Evolutionary conservation across 2,329 filamentous ascomycete genomes (phyloP).

Genomic region (Fusarium xyrophilum): DNA sequence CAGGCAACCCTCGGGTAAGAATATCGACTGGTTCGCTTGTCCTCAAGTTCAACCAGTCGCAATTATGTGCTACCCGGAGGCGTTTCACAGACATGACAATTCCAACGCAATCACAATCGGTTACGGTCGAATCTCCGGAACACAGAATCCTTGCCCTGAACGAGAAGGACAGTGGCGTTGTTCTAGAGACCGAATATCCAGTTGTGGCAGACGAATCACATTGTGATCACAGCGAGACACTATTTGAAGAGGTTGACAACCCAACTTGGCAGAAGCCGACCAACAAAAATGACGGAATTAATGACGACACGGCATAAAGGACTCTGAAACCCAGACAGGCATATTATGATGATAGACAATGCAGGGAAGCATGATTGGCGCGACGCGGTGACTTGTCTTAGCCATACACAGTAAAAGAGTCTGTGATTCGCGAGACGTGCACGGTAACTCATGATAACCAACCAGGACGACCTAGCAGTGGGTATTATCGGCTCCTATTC

Average conservation of each 20-base stretch:
- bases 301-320: not conserved
- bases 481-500: slow-evolving; percentile 1
- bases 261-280: not conserved
- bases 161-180: not conserved
- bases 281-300: slow-evolving; percentile 10
- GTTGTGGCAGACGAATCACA: not conserved
- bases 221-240: not conserved
- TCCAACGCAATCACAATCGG: not conserved
- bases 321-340: not conserved
- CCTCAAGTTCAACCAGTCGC: slow-evolving; percentile 23
- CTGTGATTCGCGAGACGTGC: slow-evolving; percentile 3
- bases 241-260: not conserved
- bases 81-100: slow-evolving; percentile 23
- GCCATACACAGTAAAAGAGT: slow-evolving; percentile 2
- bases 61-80: slow-evolving; percentile 27
- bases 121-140: not conserved
- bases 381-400: slow-evolving; percentile 14
- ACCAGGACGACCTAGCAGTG: not conserved
- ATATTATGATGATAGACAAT: not conserved
- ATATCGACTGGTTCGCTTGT: slow-evolving; percentile 5
- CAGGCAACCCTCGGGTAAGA: slow-evolving; percentile 8
- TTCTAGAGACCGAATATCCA: not conserved
- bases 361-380: slow-evolving; percentile 6
- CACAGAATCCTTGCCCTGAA: not conserved
- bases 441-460: not conserved